phyloP scores from a whole-genome alignment of 331 rosid genomes.

The Pyrus hybrid region DNA sequence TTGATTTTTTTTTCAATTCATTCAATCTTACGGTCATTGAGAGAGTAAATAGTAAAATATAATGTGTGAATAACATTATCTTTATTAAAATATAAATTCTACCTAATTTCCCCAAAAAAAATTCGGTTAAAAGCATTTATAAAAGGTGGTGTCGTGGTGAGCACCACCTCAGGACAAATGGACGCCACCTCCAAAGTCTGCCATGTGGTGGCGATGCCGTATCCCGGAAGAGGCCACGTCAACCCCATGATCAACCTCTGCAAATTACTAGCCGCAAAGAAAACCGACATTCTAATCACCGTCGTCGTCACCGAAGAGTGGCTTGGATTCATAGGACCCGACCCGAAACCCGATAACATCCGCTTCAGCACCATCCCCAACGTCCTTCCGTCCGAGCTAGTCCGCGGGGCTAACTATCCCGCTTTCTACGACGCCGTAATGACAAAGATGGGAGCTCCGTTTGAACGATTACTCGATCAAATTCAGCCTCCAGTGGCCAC shows the following conservation, averaged over 20 bases:
- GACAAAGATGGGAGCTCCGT: constrained; percentile 43
- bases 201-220: constrained; percentile 48
- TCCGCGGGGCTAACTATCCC: constrained; percentile 16
- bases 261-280: constrained; percentile 18
- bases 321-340: constrained; percentile 28
- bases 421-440: constrained; percentile 27
- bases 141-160: neutral
- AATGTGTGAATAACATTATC: too few relatives aligned
- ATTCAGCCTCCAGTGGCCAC: constrained; percentile 26
- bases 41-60: too few relatives aligned
- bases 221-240: constrained; percentile 48
- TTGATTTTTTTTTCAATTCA: too few relatives aligned
- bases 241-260: constrained; percentile 55
- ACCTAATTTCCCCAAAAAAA: neutral
- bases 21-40: too few relatives aligned
- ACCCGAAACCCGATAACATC: constrained; percentile 29
- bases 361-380: constrained; percentile 40
- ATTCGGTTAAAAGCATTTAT: neutral
- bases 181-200: neutral
- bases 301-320: constrained; percentile 49
- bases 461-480: constrained; percentile 32
- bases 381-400: constrained; percentile 34
- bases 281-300: constrained; percentile 26
- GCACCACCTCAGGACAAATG: neutral
- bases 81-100: too few relatives aligned